These are phyloP conservation scores for Erodium chrysanthum DNA, from an alignment of 441 rosid genomes.

Conservation along the genomic window DNA sequence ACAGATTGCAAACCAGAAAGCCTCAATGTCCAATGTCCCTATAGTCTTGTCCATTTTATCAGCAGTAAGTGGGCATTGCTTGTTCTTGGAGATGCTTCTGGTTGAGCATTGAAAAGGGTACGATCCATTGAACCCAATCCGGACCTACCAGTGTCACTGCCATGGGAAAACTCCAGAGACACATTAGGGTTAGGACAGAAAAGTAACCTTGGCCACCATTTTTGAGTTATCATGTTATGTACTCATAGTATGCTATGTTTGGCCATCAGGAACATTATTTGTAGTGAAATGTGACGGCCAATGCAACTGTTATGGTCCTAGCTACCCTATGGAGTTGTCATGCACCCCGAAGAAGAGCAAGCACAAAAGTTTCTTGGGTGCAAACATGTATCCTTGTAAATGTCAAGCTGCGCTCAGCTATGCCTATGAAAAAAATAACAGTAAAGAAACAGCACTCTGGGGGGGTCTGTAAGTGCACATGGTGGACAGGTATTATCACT, in stretches of 20 bases:
- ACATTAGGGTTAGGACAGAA: neutral
- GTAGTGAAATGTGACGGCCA: neutral
- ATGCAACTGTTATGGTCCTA: neutral
- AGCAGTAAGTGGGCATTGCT: neutral
- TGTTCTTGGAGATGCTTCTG: neutral
- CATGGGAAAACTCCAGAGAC: too few species aligned
- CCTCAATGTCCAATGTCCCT: neutral
- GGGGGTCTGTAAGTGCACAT: neutral
- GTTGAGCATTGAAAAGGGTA: neutral
- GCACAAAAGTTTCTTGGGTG: constrained; percentile 1
- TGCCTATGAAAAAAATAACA: neutral
- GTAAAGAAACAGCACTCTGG: neutral
- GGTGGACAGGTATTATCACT: constrained; percentile 17
- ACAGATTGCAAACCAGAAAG: neutral
- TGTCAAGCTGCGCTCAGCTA: constrained; percentile 1
- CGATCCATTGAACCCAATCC: neutral
- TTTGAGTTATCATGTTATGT: neutral
- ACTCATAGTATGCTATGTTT: neutral
- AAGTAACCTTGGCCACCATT: neutral
- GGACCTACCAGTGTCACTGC: constrained; percentile 3
- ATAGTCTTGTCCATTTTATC: constrained; percentile 1
- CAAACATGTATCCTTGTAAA: constrained; percentile 4
- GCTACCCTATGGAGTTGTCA: constrained; percentile 3
- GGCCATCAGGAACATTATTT: neutral
- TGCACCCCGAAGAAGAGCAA: neutral